These are phyloP conservation scores for Vaccinium macrocarpon DNA, from an alignment of 148 eudicot genomes.

Conservation along the genomic window DNA sequence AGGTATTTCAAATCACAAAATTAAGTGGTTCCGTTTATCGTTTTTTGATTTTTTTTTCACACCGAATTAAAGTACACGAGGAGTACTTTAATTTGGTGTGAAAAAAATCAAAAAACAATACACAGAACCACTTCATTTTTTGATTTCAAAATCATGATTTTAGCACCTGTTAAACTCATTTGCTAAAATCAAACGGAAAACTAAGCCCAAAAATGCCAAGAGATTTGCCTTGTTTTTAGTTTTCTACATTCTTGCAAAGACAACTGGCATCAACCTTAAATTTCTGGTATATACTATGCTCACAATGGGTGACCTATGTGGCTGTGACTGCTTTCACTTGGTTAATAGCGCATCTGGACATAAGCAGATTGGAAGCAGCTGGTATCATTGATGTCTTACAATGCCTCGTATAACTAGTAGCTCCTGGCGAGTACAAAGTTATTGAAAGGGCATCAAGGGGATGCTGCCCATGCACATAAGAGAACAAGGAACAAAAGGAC, in stretches of 20 bases:
- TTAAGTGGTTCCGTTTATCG: no score
- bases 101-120: no score
- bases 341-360: not conserved
- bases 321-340: not conserved
- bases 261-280: not conserved
- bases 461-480: not conserved
- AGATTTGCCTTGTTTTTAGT: not conserved
- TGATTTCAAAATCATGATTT: no score
- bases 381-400: not conserved
- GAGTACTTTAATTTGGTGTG: no score
- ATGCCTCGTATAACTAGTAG: not conserved
- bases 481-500: not conserved
- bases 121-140: no score
- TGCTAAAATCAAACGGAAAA: no score
- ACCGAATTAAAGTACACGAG: no score
- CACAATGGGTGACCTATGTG: not conserved
- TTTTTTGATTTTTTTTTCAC: no score
- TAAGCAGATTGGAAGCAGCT: not conserved
- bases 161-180: no score
- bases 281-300: not conserved
- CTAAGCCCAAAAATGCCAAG: not conserved
- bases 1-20: no score
- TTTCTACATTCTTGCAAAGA: no score
- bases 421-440: not conserved
- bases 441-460: not conserved